Evolutionary conservation across 2,329 filamentous ascomycete genomes (phyloP), one percentile per base, ranked within the genome.

Genomic region (Stachybotrys elegans): DNA sequence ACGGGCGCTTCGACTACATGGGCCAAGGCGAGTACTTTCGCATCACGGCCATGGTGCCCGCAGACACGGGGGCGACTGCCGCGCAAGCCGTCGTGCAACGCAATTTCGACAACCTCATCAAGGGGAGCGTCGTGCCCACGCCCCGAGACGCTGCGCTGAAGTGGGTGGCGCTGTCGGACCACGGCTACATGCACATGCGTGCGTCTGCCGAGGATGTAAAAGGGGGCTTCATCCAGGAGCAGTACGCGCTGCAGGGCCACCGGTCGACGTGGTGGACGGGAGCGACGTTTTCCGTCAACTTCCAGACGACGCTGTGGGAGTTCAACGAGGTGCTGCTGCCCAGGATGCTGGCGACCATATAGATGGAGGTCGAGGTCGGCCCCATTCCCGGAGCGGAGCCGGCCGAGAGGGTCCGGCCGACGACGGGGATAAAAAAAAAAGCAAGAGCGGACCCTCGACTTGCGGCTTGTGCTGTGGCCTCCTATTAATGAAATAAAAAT

Each of bases 251-350:
- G 23, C 70, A 73, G 51, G 70, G 70, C 0, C 44, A 60, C 22
- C 52, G 57, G 9, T 63, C 61, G n/a, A 73, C 69, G 0, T 74
- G 55, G 50, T 72, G 63, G 45, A 71, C 67, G 0, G 69, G 70
- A 2, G 59, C 62, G 4, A 61, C 67, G 5, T 70, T 55, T 27
- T 55, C 57, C 11, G 53, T 52, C 1, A 51, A 49, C 12, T 59
- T 59, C 32, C 50, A 51, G 8, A 57, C 53, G n/a, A 45, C 57
- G 9, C 35, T 61, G 20, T 62, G 59, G 59, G 55, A 56, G 37
- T 61, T 55, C 40, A 60, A 60, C 42, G 49, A 57, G 1, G 43
- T 47, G 25, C 38, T 60, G 8, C 42, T 58, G 42, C 54, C 56
- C 11, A 47, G 20, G 4, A 20, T 56, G 39, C 37, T 57, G 25